phyloP scores from a whole-genome alignment of 495 filamentous ascomycete species.

The Aeminium ludgeri region DNA sequence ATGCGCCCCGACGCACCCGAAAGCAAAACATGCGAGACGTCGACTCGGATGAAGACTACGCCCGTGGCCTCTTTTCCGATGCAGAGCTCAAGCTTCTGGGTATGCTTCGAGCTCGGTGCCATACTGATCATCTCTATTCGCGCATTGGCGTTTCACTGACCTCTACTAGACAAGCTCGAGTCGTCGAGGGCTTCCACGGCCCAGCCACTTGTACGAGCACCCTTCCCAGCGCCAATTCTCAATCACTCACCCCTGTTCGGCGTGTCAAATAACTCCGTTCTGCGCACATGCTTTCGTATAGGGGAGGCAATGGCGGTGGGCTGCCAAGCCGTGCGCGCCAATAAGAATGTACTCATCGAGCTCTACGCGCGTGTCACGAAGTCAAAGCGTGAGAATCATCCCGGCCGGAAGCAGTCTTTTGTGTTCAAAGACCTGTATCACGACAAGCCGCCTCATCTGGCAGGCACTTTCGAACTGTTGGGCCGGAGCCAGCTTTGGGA shows the following conservation, averaged over 20 bases:
- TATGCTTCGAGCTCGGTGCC: neutral
- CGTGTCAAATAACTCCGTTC: conserved; percentile 27
- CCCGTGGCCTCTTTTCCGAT: conserved; percentile 9
- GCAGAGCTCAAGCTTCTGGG: conserved; percentile 6
- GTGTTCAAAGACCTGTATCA: conserved; percentile 43
- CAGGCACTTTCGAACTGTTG: conserved; percentile 34
- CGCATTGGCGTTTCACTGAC: neutral
- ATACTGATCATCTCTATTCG: neutral
- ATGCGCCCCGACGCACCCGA: conserved; percentile 6
- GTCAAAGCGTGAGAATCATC: conserved; percentile 30
- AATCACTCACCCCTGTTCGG: conserved; percentile 38
- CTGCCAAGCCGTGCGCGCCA: conserved; percentile 24
- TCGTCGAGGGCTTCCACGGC: neutral
- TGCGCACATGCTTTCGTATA: conserved; percentile 45
- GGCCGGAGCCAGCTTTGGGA: conserved; percentile 31
- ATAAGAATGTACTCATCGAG: conserved; percentile 36
- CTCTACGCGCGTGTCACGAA: conserved; percentile 40
- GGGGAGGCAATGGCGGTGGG: conserved; percentile 36
- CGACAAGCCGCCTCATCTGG: conserved; percentile 34
- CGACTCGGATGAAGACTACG: conserved; percentile 10
- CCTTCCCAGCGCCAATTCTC: conserved; percentile 32
- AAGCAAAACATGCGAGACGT: conserved; percentile 11
- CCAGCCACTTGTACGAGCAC: conserved; percentile 28
- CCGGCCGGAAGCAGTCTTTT: conserved; percentile 36
- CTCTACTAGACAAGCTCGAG: neutral